Conservation (phyloP, 2,329 filamentous ascomycete genomes). For the Penicillium sp. region DNA sequence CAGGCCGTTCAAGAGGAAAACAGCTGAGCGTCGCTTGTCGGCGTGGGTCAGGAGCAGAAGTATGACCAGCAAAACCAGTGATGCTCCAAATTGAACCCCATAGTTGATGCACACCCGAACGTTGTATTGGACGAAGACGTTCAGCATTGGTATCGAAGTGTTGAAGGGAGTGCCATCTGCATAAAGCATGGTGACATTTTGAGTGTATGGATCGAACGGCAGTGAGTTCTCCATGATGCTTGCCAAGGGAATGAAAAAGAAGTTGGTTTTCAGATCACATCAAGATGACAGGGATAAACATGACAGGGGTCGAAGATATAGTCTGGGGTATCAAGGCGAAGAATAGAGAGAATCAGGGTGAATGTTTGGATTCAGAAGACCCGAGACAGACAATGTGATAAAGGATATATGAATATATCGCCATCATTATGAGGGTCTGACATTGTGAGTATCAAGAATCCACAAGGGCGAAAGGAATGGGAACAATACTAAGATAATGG, state of each 20-base stretch:
- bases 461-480: conserved; percentile 1
- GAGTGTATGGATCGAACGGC: conserved; percentile 54
- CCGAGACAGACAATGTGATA: conserved; percentile 34
- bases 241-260: background rate
- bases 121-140: conserved; percentile 51
- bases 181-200: conserved; percentile 52
- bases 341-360: conserved; percentile 4
- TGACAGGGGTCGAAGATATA: background rate
- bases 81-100: conserved; percentile 70
- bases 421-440: background rate
- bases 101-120: conserved; percentile 63
- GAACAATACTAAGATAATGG: conserved; percentile 28
- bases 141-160: conserved; percentile 46
- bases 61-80: conserved; percentile 64
- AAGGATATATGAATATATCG: background rate
- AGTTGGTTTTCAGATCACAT: conserved; percentile 10
- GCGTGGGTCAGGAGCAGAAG: conserved; percentile 68
- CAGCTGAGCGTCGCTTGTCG: conserved; percentile 63
- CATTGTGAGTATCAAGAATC: conserved; percentile 2
- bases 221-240: conserved; percentile 10
- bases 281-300: background rate
- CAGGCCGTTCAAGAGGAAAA: conserved; percentile 67
- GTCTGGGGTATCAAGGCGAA: background rate
- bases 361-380: conserved; percentile 13
- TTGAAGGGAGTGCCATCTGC: conserved; percentile 48